Evolutionary conservation across 345 rosid genomes (phyloP).

Genomic region (Gossypium thurberi): DNA sequence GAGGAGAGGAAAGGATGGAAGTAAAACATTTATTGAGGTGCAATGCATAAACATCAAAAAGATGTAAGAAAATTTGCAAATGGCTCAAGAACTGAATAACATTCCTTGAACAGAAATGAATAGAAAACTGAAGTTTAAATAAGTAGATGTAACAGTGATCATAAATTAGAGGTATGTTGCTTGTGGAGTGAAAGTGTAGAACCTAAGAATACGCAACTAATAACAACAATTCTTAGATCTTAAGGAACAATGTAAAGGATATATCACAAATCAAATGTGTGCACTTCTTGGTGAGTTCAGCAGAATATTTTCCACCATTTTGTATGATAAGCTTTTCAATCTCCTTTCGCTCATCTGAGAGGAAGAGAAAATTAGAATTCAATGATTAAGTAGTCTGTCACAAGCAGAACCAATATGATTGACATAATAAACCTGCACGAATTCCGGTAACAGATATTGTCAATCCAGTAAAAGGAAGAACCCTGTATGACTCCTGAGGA

Average conservation of each 20-base stretch:
- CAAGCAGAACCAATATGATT: conserved; percentile 14
- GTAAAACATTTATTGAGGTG: not conserved
- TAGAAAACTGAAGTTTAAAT: not conserved
- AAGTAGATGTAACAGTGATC: not conserved
- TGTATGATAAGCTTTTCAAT: conserved; percentile 49
- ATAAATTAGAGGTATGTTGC: not conserved
- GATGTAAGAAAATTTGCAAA: conserved; percentile 2
- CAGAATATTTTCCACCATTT: conserved; percentile 85
- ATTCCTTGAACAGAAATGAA: not conserved
- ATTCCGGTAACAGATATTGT: conserved; percentile 72
- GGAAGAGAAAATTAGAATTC: conserved; percentile 26
- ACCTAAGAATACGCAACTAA: not conserved
- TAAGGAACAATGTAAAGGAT: conserved; percentile 47
- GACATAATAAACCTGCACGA: conserved; percentile 48
- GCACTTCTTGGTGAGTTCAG: conserved; percentile 72
- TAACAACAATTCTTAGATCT: conserved; percentile 5
- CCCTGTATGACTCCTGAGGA: conserved; percentile 76
- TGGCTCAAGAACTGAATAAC: not conserved
- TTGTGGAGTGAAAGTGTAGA: not conserved
- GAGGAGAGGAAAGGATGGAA: not conserved
- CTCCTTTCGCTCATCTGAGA: conserved; percentile 73
- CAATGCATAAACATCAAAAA: not conserved
- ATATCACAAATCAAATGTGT: conserved; percentile 92
- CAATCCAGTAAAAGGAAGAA: conserved; percentile 89
- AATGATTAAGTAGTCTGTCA: conserved; percentile 9